Percentiles rank a stretch among this genome's conserved stretches.
phyloP scores from a whole-genome alignment of 768 basidiomycete genomes.

The Serendipita vermifera region DNA sequence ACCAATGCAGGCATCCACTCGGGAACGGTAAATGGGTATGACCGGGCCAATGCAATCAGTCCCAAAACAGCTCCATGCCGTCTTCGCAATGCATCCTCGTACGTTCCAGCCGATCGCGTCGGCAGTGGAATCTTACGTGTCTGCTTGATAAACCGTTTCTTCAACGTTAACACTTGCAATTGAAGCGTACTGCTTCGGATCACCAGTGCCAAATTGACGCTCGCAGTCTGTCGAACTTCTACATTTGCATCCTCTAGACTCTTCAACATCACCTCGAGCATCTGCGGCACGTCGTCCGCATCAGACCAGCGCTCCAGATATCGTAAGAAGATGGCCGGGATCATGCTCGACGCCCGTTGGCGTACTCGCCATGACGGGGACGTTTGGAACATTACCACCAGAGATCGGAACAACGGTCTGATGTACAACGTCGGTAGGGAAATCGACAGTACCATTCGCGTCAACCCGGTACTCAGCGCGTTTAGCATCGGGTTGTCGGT shows the following conservation, averaged over 20 bases:
- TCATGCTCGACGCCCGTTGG: conserved; percentile 71
- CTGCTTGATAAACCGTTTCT: conserved; percentile 64
- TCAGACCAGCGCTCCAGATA: conserved; percentile 69
- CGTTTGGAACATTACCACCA: conserved; percentile 20
- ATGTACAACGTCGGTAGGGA: conserved; percentile 59
- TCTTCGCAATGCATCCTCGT: conserved; percentile 56
- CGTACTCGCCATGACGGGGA: conserved; percentile 75
- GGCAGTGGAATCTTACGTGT: conserved; percentile 32
- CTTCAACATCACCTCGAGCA: conserved; percentile 72
- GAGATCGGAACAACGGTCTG: conserved; percentile 33
- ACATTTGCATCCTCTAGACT: conserved; percentile 84
- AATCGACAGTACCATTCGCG: conserved; percentile 44
- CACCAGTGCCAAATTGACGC: conserved; percentile 72
- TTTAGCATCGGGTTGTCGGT: conserved; percentile 14
- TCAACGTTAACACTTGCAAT: neutral
- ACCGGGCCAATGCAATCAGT: conserved; percentile 15
- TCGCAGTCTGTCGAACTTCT: conserved; percentile 86
- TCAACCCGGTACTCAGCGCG: conserved; percentile 54
- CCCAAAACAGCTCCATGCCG: conserved; percentile 60
- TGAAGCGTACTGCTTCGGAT: conserved; percentile 69
- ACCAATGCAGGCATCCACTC: conserved; percentile 31
- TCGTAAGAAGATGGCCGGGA: conserved; percentile 85
- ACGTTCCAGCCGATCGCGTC: conserved; percentile 50
- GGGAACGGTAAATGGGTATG: conserved; percentile 2
- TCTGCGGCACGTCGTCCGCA: conserved; percentile 41